These are phyloP conservation scores for Ananas comosus DNA, from an alignment of 176 grass and related monocot species.

Conservation along the genomic window DNA sequence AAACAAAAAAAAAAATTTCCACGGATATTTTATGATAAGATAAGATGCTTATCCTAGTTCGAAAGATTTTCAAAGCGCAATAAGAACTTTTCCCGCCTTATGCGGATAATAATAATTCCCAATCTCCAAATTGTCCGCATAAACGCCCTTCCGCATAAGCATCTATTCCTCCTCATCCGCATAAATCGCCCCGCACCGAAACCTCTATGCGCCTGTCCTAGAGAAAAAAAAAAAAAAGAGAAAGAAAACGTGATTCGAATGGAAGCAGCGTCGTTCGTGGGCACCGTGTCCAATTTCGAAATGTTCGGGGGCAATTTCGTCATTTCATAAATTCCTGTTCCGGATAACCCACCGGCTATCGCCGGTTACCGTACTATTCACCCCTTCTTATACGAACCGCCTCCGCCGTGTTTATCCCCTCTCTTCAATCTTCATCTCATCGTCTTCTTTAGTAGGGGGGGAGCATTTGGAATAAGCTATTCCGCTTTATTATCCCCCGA, in stretches of 20 bases:
- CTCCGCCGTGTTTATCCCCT: background rate
- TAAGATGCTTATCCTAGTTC: too few relatives aligned
- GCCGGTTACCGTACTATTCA: slow-evolving; percentile 9
- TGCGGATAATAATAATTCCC: too few relatives aligned
- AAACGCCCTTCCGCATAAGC: too few relatives aligned
- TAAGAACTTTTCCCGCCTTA: too few relatives aligned
- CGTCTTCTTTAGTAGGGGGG: background rate
- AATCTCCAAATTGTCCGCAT: too few relatives aligned
- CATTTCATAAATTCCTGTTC: background rate
- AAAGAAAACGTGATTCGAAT: slow-evolving; percentile 17
- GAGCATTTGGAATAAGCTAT: background rate
- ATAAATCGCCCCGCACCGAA: background rate
- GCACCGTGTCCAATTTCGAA: too few relatives aligned
- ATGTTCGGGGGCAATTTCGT: background rate
- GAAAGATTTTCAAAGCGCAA: too few relatives aligned
- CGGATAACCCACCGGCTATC: slow-evolving; percentile 42
- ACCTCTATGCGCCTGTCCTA: background rate
- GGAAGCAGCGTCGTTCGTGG: background rate
- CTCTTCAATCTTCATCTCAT: background rate
- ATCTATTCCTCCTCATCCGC: background rate
- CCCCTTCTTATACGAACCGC: background rate
- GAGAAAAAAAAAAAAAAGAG: background rate
- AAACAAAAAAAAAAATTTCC: too few relatives aligned
- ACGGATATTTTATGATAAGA: too few relatives aligned
- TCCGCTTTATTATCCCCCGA: background rate